Evolutionary conservation across 768 basidiomycete species (phyloP), one percentile per base, ranked within the genome.

Genomic region (Zangia roseola): DNA sequence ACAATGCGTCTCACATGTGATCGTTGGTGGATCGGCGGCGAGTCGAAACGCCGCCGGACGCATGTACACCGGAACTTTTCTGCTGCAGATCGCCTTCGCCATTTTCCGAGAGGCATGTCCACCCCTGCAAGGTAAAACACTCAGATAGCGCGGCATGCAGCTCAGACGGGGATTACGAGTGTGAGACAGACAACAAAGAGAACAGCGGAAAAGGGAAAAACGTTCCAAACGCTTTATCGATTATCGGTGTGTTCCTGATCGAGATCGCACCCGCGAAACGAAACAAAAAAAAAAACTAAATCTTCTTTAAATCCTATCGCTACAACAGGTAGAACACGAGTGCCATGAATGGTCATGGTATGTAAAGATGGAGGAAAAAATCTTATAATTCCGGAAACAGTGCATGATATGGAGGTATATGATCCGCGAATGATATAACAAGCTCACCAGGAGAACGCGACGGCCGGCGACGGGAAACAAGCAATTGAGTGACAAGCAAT

Each of bases 251-350:
- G 31, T 16, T 16, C 31, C 31, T 31, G 31, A 31, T 31, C 31
- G 6, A 31, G 31, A 31, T 31, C 31, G 5, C 31, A 28, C 30
- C 12, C 12, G 14, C 4, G 26, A 28, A n/a, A 36, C 24, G 13
- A 9, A 26, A 35, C 21, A 23, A 23, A 40, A 28, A 34, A 43
- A 34, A 5, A 24, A 4, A 10, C 9, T 26, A 26, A 21, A 10
- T 50, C 25, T n/a, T 25, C 23, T 39, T 35, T 43, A 20, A 40
- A 52, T 57, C 56, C 50, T 56, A 56, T 56, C 44, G 56, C 54
- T 56, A 57, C 56, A 57, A 33, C 24, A 30, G 41, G 43, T 33
- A 28, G 36, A 36, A 31, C 6, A 3, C 14, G 20, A n/a, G 14
- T 35, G 45, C 21, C 43, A 47, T 57, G 56, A 40, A 47, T 41